A percentile compares a stretch with the other conserved stretches of the same genome.
Conservation (phyloP, 139 green algal genomes). For the Coelastrella sp. region DNA sequence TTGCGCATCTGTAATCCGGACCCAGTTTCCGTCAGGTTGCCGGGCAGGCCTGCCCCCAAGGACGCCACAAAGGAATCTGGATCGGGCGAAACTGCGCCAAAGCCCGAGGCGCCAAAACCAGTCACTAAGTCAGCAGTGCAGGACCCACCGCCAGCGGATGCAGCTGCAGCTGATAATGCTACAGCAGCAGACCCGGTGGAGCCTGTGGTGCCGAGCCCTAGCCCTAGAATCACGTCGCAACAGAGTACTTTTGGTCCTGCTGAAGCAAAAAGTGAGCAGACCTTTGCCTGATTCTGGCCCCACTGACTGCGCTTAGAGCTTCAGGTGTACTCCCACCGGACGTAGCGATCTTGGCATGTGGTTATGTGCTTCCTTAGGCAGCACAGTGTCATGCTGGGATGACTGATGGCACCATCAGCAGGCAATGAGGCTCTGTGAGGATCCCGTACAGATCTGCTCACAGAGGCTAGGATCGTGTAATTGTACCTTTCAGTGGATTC, state of each 20-base stretch:
- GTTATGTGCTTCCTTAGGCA: no score
- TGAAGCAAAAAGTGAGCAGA: not conserved
- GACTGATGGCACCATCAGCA: no score
- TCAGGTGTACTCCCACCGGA: no score
- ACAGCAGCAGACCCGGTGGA: not conserved
- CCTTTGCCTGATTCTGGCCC: not conserved
- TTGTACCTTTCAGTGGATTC: not conserved
- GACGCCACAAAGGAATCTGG: not conserved
- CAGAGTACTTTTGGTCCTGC: not conserved
- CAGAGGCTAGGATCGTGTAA: no score
- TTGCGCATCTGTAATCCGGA: constrained; percentile 33
- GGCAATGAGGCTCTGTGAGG: no score
- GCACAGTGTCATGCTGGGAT: no score
- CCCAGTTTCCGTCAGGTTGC: not conserved
- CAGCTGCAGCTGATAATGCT: not conserved
- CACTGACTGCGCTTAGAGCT: no score
- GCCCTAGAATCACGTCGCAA: not conserved
- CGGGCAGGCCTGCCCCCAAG: not conserved
- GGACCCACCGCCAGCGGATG: not conserved
- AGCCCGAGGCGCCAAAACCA: not conserved
- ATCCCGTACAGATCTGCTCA: no score
- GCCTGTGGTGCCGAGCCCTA: not conserved
- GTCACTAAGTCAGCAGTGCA: not conserved
- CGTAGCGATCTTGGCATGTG: no score
- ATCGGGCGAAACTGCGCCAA: no score